phyloP scores from a whole-genome alignment of 2,329 filamentous ascomycete species.

The Fusarium poae region DNA sequence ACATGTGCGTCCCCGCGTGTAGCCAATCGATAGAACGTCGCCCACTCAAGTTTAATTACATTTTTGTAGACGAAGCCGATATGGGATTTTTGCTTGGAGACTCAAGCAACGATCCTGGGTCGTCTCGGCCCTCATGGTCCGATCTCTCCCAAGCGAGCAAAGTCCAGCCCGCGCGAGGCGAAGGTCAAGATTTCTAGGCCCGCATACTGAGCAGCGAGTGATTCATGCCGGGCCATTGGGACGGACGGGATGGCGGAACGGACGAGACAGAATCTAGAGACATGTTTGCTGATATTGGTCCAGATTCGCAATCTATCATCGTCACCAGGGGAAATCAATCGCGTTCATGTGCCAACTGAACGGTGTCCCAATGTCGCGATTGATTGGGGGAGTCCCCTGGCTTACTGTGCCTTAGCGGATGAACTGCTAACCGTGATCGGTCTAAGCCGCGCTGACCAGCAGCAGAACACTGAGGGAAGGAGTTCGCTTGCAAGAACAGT shows the following conservation, averaged over 20 bases:
- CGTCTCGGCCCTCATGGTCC: constrained; percentile 33
- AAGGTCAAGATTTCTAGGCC: constrained; percentile 4
- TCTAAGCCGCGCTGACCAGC: constrained; percentile 18
- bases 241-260: constrained; percentile 25
- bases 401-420: constrained; percentile 21
- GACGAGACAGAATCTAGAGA: constrained; percentile 28
- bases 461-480: constrained; percentile 14
- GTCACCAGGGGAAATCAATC: constrained; percentile 19
- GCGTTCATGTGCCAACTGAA: constrained; percentile 17
- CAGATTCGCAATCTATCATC: constrained; percentile 19
- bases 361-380: constrained; percentile 5
- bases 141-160: constrained; percentile 24
- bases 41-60: constrained; percentile 48
- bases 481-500: constrained; percentile 15
- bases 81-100: constrained; percentile 18
- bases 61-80: constrained; percentile 24
- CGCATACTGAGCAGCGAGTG: not conserved
- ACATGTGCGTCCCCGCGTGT: constrained; percentile 21
- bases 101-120: constrained; percentile 6
- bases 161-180: constrained; percentile 7
- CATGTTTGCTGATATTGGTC: constrained; percentile 13
- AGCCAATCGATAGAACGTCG: constrained; percentile 41
- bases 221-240: constrained; percentile 11
- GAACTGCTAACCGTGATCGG: constrained; percentile 39
- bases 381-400: constrained; percentile 26